Conservation (phyloP, 1,284 basidiomycete genomes). For the Lignosus rhinocerotis region DNA sequence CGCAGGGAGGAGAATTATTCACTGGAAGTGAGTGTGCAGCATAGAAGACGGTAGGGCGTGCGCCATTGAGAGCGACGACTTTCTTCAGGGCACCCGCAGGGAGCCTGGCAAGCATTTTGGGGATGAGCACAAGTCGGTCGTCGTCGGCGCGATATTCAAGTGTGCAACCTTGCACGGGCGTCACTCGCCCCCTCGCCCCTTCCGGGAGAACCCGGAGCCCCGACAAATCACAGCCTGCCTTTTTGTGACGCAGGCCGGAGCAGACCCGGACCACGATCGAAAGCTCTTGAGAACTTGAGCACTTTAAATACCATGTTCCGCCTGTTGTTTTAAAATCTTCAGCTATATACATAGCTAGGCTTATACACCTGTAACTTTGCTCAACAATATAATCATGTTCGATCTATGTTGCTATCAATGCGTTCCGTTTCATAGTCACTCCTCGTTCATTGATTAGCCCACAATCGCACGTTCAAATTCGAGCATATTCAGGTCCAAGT, state of each 20-base stretch:
- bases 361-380: too few relatives aligned
- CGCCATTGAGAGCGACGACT: conserved; percentile 39
- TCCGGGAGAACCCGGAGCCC: conserved; percentile 32
- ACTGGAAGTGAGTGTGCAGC: conserved; percentile 50
- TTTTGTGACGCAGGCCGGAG: conserved; percentile 19
- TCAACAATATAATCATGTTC: too few relatives aligned
- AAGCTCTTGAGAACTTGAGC: not conserved
- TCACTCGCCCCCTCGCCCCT: not conserved
- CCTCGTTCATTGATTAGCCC: not conserved
- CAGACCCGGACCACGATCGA: not conserved
- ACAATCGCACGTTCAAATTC: not conserved
- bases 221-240: conserved; percentile 30
- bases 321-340: too few relatives aligned
- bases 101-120: conserved; percentile 78
- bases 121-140: conserved; percentile 26
- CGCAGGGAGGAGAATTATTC: conserved; percentile 20
- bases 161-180: conserved; percentile 32
- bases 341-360: too few relatives aligned
- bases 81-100: conserved; percentile 65
- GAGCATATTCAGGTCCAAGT: not conserved
- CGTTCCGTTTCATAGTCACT: not conserved
- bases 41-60: conserved; percentile 42
- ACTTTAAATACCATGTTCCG: too few relatives aligned
- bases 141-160: conserved; percentile 38
- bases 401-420: too few relatives aligned